phyloP scores from a whole-genome alignment of 768 basidiomycete genomes.

The Daedaleopsis nitida region DNA sequence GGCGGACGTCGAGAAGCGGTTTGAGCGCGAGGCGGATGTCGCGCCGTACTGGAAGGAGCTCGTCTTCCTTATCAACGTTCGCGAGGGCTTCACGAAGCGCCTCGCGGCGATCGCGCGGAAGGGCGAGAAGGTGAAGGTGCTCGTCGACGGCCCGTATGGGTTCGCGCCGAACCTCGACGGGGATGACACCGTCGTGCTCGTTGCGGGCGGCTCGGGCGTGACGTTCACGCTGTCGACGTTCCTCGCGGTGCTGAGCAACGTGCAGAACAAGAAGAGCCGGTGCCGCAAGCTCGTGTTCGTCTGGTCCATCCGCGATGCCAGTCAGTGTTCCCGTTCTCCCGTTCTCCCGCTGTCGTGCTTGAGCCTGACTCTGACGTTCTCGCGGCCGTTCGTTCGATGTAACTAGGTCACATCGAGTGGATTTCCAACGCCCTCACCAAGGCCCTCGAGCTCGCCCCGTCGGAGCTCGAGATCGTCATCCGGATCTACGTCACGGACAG shows the following conservation, averaged over 20 bases:
- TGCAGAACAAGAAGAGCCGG: constrained; percentile 24
- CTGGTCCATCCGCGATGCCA: constrained; percentile 44
- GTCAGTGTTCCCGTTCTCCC: constrained; percentile 26
- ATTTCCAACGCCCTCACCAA: constrained; percentile 41
- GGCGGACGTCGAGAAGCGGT: constrained; percentile 8
- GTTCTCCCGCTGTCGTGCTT: background rate
- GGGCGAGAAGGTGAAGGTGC: constrained; percentile 41
- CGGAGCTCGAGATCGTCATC: constrained; percentile 38
- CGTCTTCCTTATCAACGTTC: constrained; percentile 59
- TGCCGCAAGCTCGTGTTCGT: constrained; percentile 41
- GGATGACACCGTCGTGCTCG: constrained; percentile 49
- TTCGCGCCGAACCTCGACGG: constrained; percentile 40
- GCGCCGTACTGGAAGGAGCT: constrained; percentile 40
- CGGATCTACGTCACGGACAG: constrained; percentile 43
- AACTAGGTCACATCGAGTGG: constrained; percentile 49
- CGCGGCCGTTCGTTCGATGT: no score
- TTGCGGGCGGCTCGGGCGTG: constrained; percentile 55
- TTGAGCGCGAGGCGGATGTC: constrained; percentile 3
- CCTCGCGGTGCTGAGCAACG: constrained; percentile 41
- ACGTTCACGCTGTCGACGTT: constrained; percentile 50
- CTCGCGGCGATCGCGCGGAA: constrained; percentile 38
- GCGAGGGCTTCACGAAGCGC: constrained; percentile 59
- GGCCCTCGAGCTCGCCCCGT: constrained; percentile 33
- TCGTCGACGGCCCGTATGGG: constrained; percentile 66
- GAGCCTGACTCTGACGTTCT: background rate